phyloP scores from a whole-genome alignment of 139 green algal genomes.

The Asterochloris sp. region DNA sequence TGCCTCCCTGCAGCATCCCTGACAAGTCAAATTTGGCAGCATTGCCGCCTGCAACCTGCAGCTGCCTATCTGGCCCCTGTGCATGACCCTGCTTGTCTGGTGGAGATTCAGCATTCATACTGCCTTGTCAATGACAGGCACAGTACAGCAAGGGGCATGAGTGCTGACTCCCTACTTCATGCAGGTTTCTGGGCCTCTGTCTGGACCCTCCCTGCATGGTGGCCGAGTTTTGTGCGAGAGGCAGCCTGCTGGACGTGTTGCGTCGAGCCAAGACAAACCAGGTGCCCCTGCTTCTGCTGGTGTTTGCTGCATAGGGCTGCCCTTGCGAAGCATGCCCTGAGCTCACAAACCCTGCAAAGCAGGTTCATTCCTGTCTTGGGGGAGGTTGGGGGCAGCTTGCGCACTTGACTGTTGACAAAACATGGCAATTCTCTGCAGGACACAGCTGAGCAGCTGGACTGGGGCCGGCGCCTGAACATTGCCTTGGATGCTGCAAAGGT shows the following conservation, averaged over 20 bases:
- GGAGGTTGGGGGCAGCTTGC: too few relatives aligned
- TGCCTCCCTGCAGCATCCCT: too few relatives aligned
- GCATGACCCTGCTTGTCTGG: too few relatives aligned
- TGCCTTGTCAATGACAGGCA: too few relatives aligned
- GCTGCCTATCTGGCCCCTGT: too few relatives aligned
- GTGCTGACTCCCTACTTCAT: conserved; percentile 1
- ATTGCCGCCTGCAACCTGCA: too few relatives aligned
- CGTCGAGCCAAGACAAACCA: neutral
- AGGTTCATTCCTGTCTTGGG: too few relatives aligned
- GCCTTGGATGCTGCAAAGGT: conserved; percentile 31
- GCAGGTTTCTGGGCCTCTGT: conserved; percentile 41
- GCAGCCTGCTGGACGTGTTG: conserved; percentile 45
- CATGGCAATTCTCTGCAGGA: neutral
- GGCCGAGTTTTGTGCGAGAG: conserved; percentile 43
- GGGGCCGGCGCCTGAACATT: conserved; percentile 30
- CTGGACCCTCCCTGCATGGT: conserved; percentile 44
- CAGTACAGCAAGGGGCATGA: too few relatives aligned
- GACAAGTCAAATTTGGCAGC: too few relatives aligned
- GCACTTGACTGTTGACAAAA: neutral
- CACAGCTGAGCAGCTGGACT: conserved; percentile 25
- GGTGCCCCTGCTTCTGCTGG: neutral
- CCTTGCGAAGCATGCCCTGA: neutral
- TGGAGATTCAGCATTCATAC: too few relatives aligned
- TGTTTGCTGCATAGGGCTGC: neutral
- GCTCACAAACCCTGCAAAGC: neutral